Base-by-base conservation (phyloP, 1,139 yeast genomes). In the Blastobotrys buckinghamii region DNA sequence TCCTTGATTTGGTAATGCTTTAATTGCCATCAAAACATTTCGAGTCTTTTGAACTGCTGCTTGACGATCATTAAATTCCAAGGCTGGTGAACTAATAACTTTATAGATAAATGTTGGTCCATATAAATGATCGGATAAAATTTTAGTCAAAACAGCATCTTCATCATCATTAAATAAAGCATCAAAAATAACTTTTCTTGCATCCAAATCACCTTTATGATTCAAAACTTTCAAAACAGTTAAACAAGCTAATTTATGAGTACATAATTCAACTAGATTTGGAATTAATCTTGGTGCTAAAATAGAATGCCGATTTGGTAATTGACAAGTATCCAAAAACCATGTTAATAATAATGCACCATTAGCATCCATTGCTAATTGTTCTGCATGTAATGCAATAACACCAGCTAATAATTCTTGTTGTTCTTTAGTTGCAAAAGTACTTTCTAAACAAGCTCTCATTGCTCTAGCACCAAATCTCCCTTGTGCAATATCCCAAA, bases 381-480 rank as follows among this genome's bases (percentile, higher is more conserved):
- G 89, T 56, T 84, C 86, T 33, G 94, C 81, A 70, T 84, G 82
- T 47, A 82, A 76, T 22, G 88, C 81, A 53, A 92, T 86, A 53
- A 88, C 79, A 1, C 88, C 82, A 13, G 96, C 84, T n/a, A 90
- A 76, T 49, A 87, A 74, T 8, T 84, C 69, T 46, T 84, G 78
- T 61, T 88, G 95, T 59, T 82, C 90, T 33, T 71, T 70, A 12
- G 83, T 73, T 9, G 81, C 74, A 52, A 78, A 76, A 44, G 77
- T 78, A 39, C 92, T 82, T 67, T 92, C 98, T 48, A 92, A 73
- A 57, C 95, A 88, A 0, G 98, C 95, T 55, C 98, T 73, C 57
- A 90, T 83, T 32, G 97, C 96, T 58, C 98, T 77, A 1, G 97
- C 92, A 42, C 98, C 99, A 66, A 87, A 92, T 59, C 98, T 76